A percentile compares a stretch with the other conserved stretches of the same genome.
These are phyloP conservation scores for Salix viminalis DNA, from an alignment of 345 rosid genomes.

Conservation along the genomic window DNA sequence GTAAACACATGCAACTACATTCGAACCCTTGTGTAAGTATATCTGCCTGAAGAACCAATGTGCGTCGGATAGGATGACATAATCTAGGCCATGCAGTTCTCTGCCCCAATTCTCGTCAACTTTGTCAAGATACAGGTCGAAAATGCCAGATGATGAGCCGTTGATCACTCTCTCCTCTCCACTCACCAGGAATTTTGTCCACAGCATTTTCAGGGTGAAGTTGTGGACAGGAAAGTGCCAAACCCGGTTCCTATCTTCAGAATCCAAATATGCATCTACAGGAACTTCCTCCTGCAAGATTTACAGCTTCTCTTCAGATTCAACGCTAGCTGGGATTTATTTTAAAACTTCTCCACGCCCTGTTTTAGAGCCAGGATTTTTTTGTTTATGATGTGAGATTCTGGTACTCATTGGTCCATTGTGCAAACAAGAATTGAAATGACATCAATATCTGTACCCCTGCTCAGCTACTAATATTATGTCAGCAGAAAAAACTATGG, in stretches of 20 bases:
- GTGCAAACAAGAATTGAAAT: no score
- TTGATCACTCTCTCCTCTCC: slow-evolving; percentile 49
- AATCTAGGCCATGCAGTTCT: slow-evolving; percentile 40
- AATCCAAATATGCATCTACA: slow-evolving; percentile 43
- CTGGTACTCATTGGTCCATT: no score
- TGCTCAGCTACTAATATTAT: no score
- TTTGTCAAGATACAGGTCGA: slow-evolving; percentile 40
- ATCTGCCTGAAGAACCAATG: slow-evolving; percentile 82
- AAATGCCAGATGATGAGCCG: slow-evolving; percentile 42
- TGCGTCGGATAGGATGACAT: slow-evolving; percentile 54
- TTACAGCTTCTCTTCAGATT: not conserved
- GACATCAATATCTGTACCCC: no score
- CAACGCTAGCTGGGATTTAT: no score
- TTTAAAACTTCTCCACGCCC: no score
- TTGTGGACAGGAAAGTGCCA: slow-evolving; percentile 65
- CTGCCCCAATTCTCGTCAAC: slow-evolving; percentile 47
- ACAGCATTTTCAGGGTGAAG: slow-evolving; percentile 57
- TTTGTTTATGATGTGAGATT: no score
- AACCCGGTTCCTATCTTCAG: slow-evolving; percentile 51
- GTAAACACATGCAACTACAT: slow-evolving; percentile 54
- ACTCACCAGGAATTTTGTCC: slow-evolving; percentile 61
- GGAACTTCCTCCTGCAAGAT: slow-evolving; percentile 62
- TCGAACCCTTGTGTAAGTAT: slow-evolving; percentile 36
- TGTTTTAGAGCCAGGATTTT: no score
- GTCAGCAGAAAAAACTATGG: no score